Percentiles rank a stretch among this genome's conserved stretches.
Evolutionary conservation across 31 red algal genomes (phyloP).

Genomic region (Endocladia muricata): DNA sequence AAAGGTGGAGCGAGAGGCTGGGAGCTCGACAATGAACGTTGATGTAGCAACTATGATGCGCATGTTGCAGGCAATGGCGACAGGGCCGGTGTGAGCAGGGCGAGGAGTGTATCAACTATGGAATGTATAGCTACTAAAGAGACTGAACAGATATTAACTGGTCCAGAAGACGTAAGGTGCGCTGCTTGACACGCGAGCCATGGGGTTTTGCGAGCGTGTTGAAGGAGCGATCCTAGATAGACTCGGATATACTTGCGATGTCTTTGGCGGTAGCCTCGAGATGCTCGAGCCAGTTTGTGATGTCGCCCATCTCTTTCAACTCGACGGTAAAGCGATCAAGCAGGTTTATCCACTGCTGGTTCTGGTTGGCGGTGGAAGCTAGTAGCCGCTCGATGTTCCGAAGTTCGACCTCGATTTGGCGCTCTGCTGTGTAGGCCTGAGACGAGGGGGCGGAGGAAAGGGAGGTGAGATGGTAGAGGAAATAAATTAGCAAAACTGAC

Average conservation of each 20-base stretch:
- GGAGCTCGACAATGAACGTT: no score
- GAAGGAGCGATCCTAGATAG: no score
- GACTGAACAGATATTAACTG: no score
- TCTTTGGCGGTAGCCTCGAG: slow-evolving; percentile 33
- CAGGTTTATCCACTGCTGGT: slow-evolving; percentile 44
- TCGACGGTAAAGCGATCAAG: slow-evolving; percentile 42
- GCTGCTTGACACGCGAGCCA: no score
- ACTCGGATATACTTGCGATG: slow-evolving; percentile 16
- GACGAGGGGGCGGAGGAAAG: no score
- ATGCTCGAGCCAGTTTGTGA: slow-evolving; percentile 53
- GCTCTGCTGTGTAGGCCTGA: slow-evolving; percentile 56
- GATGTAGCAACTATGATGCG: slow-evolving; percentile 21
- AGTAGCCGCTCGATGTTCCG: slow-evolving; percentile 60
- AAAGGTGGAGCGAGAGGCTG: slow-evolving; percentile 13
- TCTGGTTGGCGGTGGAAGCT: slow-evolving; percentile 38
- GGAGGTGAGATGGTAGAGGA: no score
- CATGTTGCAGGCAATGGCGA: not conserved
- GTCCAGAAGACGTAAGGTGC: no score
- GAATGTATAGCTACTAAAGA: no score
- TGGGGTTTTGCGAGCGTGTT: no score
- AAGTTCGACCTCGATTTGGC: slow-evolving; percentile 53
- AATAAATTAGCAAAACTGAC: no score
- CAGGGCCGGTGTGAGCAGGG: not conserved
- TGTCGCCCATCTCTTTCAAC: slow-evolving; percentile 61
- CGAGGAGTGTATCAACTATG: no score